Percentiles rank a stretch among this genome's conserved stretches.
These are phyloP conservation scores for Penicillium sp. DNA, from an alignment of 2,329 filamentous ascomycete genomes.

Conservation along the genomic window DNA sequence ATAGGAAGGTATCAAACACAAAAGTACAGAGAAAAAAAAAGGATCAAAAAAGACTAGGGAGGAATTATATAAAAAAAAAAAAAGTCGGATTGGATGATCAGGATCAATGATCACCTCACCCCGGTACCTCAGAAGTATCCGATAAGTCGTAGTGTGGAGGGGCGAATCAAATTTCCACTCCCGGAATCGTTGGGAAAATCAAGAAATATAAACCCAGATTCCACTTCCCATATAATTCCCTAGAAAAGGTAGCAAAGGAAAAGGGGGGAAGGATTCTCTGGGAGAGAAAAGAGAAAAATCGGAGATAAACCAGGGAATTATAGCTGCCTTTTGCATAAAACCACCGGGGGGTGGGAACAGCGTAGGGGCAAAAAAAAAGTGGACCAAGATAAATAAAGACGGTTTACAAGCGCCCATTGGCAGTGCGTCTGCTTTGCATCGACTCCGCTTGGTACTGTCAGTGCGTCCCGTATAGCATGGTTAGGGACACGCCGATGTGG, in stretches of 20 bases:
- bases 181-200: background rate
- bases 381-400: slow-evolving; percentile 21
- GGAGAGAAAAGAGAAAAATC: background rate
- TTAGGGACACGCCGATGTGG: slow-evolving; percentile 18
- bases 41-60: background rate
- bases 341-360: background rate
- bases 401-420: slow-evolving; percentile 14
- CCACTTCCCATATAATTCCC: background rate
- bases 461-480: slow-evolving; percentile 21
- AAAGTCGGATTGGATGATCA: slow-evolving; percentile 9
- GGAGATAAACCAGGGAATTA: slow-evolving; percentile 6
- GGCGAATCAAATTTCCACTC: slow-evolving; percentile 2
- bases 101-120: slow-evolving; percentile 11
- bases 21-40: background rate
- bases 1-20: slow-evolving; percentile 6
- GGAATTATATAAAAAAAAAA: slow-evolving; percentile 5
- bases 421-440: slow-evolving; percentile 21
- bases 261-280: background rate
- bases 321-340: slow-evolving; percentile 4
- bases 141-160: slow-evolving; percentile 1
- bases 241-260: background rate
- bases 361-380: slow-evolving; percentile 16
- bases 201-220: background rate
- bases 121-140: slow-evolving; percentile 5
- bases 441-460: slow-evolving; percentile 23